Percentiles rank a stretch among this genome's conserved stretches.
Evolutionary conservation across 192 early-diverging fungal species (phyloP).

Genomic region (Thoreauomyces humboldtii): DNA sequence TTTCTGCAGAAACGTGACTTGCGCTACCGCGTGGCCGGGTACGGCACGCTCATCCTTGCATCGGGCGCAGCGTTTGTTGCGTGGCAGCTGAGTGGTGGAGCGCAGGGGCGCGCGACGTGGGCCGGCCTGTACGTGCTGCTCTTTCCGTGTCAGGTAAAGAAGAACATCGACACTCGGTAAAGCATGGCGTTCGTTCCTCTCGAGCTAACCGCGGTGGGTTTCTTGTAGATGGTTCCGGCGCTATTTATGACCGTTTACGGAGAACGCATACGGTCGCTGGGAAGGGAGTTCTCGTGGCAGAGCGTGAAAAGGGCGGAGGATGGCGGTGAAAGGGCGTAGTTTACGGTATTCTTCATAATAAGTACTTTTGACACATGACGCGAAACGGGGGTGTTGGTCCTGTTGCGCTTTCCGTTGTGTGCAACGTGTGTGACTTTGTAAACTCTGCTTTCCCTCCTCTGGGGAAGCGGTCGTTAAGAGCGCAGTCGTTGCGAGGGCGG

Average conservation of each 20-base stretch:
- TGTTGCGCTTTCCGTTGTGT: too few species aligned
- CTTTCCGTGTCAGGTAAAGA: constrained; percentile 1
- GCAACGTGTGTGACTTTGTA: too few species aligned
- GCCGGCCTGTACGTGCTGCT: not conserved
- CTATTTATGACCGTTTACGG: not conserved
- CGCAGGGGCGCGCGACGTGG: constrained; percentile 3
- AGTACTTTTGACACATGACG: too few species aligned
- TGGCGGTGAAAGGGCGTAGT: too few species aligned
- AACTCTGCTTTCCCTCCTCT: too few species aligned
- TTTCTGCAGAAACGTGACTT: not conserved
- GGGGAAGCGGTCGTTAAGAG: too few species aligned
- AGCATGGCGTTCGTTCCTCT: not conserved
- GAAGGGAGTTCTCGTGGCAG: too few species aligned
- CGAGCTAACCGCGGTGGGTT: not conserved
- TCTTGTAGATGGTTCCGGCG: not conserved
- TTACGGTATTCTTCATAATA: too few species aligned
- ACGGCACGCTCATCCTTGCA: constrained; percentile 1
- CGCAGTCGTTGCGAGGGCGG: too few species aligned
- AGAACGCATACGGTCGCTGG: not conserved
- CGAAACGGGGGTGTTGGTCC: too few species aligned
- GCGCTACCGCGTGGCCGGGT: constrained; percentile 4
- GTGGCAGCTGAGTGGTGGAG: not conserved
- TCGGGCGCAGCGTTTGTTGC: constrained; percentile 7
- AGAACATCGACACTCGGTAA: too few species aligned
- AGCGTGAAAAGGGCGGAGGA: too few species aligned